These are phyloP conservation scores for Xylariaceae sp. DNA, from an alignment of 2,329 filamentous ascomycete genomes.

Conservation along the genomic window DNA sequence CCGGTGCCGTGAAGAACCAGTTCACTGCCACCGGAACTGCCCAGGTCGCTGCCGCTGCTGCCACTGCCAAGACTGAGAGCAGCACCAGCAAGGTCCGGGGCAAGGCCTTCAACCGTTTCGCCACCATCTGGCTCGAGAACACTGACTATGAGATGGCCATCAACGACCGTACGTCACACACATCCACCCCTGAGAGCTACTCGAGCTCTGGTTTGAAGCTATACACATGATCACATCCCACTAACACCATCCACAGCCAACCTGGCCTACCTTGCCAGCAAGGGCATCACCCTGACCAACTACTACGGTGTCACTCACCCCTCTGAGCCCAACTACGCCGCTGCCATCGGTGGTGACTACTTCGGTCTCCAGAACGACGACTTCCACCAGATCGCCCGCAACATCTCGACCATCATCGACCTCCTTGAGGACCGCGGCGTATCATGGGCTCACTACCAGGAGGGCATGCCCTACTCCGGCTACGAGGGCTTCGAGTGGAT, in stretches of 20 bases:
- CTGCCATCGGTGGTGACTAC: slow-evolving; percentile 63
- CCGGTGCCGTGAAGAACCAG: slow-evolving; percentile 19
- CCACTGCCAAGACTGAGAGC: slow-evolving; percentile 55
- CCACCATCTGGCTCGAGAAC: slow-evolving; percentile 74
- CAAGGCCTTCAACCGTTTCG: slow-evolving; percentile 66
- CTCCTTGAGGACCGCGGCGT: slow-evolving; percentile 60
- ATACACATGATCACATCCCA: background rate
- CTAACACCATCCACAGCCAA: slow-evolving; percentile 38
- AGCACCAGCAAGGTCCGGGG: slow-evolving; percentile 62
- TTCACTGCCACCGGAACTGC: slow-evolving; percentile 49
- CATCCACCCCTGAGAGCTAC: background rate
- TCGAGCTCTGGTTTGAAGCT: background rate
- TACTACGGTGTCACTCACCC: slow-evolving; percentile 64
- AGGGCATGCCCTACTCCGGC: slow-evolving; percentile 70
- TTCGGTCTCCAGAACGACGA: slow-evolving; percentile 68
- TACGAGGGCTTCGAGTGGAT: slow-evolving; percentile 60
- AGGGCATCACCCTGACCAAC: slow-evolving; percentile 58
- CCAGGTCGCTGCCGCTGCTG: slow-evolving; percentile 50
- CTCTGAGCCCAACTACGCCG: slow-evolving; percentile 71
- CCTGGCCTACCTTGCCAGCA: slow-evolving; percentile 50
- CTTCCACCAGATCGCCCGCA: slow-evolving; percentile 52
- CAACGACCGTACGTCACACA: slow-evolving; percentile 51
- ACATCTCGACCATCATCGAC: slow-evolving; percentile 63
- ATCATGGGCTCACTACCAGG: slow-evolving; percentile 68
- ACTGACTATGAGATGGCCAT: slow-evolving; percentile 61